phyloP scores from a whole-genome alignment of 164 flowering plant genomes.

The Stephania yunnanensis region DNA sequence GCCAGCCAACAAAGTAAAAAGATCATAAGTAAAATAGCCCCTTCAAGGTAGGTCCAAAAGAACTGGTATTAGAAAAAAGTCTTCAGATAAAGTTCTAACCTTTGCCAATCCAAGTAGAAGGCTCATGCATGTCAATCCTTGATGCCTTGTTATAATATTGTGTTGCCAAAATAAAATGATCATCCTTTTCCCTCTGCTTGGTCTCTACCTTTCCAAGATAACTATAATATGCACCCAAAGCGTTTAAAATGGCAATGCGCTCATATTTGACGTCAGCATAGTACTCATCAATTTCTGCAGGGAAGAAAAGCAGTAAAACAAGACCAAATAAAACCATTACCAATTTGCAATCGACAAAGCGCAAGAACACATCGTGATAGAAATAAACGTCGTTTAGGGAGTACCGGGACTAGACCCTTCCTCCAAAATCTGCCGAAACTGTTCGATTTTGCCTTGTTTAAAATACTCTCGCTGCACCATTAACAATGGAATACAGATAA shows the following conservation, averaged over 20 bases:
- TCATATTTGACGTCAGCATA: conserved; percentile 91
- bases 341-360: background rate
- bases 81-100: conserved; percentile 31
- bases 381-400: background rate
- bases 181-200: conserved; percentile 81
- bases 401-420: conserved; percentile 98
- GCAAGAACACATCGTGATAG: background rate
- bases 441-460: conserved; percentile 88
- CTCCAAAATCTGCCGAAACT: conserved; percentile 80
- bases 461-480: conserved; percentile 89
- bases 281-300: conserved; percentile 93
- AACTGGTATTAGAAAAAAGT: background rate
- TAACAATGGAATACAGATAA: background rate
- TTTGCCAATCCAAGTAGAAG: conserved; percentile 99
- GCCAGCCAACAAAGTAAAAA: too few species aligned
- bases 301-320: conserved; percentile 7
- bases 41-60: background rate
- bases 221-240: conserved; percentile 88
- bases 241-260: conserved; percentile 91
- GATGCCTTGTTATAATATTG: conserved; percentile 89
- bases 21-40: background rate
- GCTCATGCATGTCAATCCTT: conserved; percentile 91
- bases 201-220: conserved; percentile 92
- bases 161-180: conserved; percentile 74
- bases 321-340: background rate